Conservation (phyloP, 2,329 filamentous ascomycete genomes). For the Colletotrichum higginsianum region DNA sequence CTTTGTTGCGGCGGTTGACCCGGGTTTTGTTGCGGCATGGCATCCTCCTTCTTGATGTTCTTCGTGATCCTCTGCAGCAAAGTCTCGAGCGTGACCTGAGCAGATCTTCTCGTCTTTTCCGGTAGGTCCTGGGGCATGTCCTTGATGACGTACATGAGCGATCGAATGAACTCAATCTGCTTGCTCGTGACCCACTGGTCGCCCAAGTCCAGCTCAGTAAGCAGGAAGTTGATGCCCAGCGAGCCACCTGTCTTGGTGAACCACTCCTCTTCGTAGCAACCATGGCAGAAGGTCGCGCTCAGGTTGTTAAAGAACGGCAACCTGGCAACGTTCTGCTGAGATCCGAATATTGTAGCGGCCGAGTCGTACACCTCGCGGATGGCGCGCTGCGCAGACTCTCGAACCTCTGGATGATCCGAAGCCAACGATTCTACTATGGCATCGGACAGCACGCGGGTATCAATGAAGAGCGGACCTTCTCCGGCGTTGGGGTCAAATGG, state of each 20-base stretch:
- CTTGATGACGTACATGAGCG: slow-evolving; percentile 97
- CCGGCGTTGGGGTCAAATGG: slow-evolving; percentile 89
- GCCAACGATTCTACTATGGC: slow-evolving; percentile 92
- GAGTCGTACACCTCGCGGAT: slow-evolving; percentile 85
- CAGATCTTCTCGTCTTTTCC: slow-evolving; percentile 86
- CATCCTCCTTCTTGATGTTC: slow-evolving; percentile 84
- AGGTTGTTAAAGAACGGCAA: slow-evolving; percentile 90
- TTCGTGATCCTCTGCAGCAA: slow-evolving; percentile 85
- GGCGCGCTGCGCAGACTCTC: slow-evolving; percentile 85
- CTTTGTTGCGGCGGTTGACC: slow-evolving; percentile 62
- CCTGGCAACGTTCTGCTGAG: slow-evolving; percentile 77
- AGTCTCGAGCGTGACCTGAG: slow-evolving; percentile 86
- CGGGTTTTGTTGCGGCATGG: slow-evolving; percentile 56
- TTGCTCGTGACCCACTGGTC: slow-evolving; percentile 86
- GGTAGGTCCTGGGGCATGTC: slow-evolving; percentile 96
- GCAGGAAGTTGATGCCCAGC: slow-evolving; percentile 88
- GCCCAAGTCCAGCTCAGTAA: slow-evolving; percentile 87
- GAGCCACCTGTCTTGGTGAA: slow-evolving; percentile 96
- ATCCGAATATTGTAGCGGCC: slow-evolving; percentile 84
- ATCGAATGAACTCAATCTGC: slow-evolving; percentile 89
- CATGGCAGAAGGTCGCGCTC: slow-evolving; percentile 89
- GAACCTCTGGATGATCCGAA: slow-evolving; percentile 84
- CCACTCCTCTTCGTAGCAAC: slow-evolving; percentile 98
- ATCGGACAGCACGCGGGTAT: slow-evolving; percentile 89
- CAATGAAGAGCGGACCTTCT: slow-evolving; percentile 89